Percentiles rank a stretch among this genome's conserved stretches.
Evolutionary conservation across 176 grass and related monocot species (phyloP).

Genomic region (sorghum (Sorghum bicolor)): DNA sequence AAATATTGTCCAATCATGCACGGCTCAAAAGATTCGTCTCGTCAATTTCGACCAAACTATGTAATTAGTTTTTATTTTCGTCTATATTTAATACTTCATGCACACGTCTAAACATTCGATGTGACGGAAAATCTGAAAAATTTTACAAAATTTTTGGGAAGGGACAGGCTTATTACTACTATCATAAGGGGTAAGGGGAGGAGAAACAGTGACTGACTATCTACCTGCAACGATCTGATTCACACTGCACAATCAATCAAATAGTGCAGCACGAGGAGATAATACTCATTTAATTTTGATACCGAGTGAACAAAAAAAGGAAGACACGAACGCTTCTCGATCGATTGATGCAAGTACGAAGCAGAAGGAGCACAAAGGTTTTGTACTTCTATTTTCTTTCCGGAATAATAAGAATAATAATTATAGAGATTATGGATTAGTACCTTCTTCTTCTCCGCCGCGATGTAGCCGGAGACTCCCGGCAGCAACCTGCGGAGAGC

Average conservation of each 20-base stretch:
- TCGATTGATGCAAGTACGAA: background rate
- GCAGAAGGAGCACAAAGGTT: background rate
- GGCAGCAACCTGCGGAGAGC: conserved; percentile 62
- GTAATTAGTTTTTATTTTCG: too few relatives aligned
- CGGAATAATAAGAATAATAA: background rate
- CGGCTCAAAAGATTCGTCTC: too few relatives aligned
- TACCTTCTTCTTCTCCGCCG: conserved; percentile 88
- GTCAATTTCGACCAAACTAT: too few relatives aligned
- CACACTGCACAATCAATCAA: background rate
- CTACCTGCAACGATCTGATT: background rate
- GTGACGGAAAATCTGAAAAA: too few relatives aligned
- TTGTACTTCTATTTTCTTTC: background rate
- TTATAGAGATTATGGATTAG: background rate
- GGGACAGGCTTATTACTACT: too few relatives aligned
- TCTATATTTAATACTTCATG: too few relatives aligned
- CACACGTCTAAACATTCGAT: too few relatives aligned
- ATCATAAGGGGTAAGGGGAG: background rate
- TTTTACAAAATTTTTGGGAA: too few relatives aligned
- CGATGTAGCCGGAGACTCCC: conserved; percentile 68
- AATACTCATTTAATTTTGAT: background rate
- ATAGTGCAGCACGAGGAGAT: background rate
- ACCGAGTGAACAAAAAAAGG: background rate
- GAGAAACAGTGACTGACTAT: background rate
- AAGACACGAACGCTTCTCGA: background rate
- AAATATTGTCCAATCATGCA: too few relatives aligned